phyloP scores from a whole-genome alignment of 305 asterid species.

The Solanum hybrid region DNA sequence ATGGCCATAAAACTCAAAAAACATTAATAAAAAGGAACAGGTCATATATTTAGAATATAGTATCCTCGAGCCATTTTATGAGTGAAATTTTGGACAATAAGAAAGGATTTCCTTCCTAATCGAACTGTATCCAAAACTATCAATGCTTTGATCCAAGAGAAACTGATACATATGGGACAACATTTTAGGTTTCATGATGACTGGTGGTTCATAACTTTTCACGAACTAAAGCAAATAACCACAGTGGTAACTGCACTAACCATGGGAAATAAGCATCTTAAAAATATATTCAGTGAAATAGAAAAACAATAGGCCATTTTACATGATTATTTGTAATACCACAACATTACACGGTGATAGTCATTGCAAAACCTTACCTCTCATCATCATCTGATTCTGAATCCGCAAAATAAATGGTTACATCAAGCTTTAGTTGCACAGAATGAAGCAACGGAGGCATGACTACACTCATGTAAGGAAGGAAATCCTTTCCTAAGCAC shows the following conservation, averaged over 20 bases:
- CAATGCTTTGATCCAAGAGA: background rate
- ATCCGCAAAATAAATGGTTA: background rate
- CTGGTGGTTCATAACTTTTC: background rate
- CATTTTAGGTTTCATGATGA: background rate
- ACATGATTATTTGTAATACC: background rate
- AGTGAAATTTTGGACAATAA: background rate
- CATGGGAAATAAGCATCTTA: background rate
- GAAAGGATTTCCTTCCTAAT: background rate
- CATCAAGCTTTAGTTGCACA: constrained; percentile 78
- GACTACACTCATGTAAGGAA: constrained; percentile 86
- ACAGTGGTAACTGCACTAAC: background rate
- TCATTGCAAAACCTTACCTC: background rate
- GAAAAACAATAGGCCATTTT: background rate
- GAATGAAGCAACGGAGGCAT: constrained; percentile 94
- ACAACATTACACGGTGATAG: background rate
- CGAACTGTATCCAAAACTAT: background rate
- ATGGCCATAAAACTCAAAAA: background rate
- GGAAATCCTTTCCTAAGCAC: constrained; percentile 93
- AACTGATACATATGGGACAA: background rate
- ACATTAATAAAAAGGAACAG: background rate
- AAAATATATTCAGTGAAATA: background rate
- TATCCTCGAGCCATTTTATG: background rate
- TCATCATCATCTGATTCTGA: background rate
- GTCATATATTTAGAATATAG: background rate
- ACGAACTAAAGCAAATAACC: background rate